A percentile compares a stretch with the other conserved stretches of the same genome.
Evolutionary conservation across 2,329 filamentous ascomycete genomes (phyloP).

Genomic region (Pseudogymnoascus sp.): DNA sequence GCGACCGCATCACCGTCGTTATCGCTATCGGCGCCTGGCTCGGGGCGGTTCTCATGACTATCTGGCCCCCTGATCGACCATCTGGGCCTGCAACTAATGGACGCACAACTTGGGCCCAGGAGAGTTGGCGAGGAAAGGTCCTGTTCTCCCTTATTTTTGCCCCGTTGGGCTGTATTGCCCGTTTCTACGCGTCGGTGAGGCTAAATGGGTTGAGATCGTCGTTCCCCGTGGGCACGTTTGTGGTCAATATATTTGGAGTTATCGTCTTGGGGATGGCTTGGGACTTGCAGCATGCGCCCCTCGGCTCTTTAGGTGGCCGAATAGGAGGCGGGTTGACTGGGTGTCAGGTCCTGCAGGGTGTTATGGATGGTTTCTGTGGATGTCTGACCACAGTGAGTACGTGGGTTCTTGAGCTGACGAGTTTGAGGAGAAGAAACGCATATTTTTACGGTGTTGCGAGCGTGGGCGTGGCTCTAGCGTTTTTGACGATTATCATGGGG

Average conservation of each 20-base stretch:
- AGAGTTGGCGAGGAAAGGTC: constrained; percentile 66
- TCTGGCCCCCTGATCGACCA: constrained; percentile 56
- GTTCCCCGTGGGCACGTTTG: constrained; percentile 82
- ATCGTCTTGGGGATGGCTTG: constrained; percentile 65
- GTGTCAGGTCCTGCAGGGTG: constrained; percentile 59
- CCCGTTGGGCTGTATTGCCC: constrained; percentile 64
- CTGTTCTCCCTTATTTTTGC: constrained; percentile 75
- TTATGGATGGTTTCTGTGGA: constrained; percentile 61
- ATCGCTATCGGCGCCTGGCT: constrained; percentile 70
- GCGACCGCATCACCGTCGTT: constrained; percentile 56
- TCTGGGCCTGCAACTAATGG: constrained; percentile 17
- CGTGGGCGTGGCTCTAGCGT: constrained; percentile 46
- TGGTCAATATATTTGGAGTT: constrained; percentile 71
- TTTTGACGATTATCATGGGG: constrained; percentile 65
- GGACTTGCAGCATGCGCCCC: constrained; percentile 62
- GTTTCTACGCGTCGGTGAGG: constrained; percentile 62
- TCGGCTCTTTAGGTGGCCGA: constrained; percentile 18
- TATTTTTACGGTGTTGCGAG: constrained; percentile 62
- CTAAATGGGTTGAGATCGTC: constrained; percentile 59
- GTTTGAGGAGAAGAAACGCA: constrained; percentile 44
- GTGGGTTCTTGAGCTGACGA: constrained; percentile 53
- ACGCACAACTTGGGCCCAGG: constrained; percentile 18
- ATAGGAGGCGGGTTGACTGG: constrained; percentile 41
- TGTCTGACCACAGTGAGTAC: constrained; percentile 59
- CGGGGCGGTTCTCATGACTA: constrained; percentile 61